Base-by-base conservation (phyloP, 192 early-diverging fungal species). In the Backusella parvicylindrica region DNA sequence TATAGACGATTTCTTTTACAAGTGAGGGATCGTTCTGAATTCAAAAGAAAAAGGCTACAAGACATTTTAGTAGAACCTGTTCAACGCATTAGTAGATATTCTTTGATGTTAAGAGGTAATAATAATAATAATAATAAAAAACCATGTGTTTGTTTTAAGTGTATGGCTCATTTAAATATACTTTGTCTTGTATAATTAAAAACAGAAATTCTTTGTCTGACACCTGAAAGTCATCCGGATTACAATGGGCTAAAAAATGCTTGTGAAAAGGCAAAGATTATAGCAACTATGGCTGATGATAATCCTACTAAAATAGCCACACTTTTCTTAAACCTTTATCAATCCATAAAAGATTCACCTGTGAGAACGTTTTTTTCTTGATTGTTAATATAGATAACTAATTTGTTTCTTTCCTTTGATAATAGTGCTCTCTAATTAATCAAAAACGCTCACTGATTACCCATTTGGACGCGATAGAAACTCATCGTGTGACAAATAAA, bases 11-110 rank as follows among this genome's bases (percentile, higher is more conserved):
- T 90, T 69, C 70, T 90, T 60, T 73, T 79, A 32, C 78, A 80
- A 64, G 84, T 85, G n/a, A 84, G 84, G 43, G 88, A 89, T 47
- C 84, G 85, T 75, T 84, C 88, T 28, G 85, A 84, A 63, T 85
- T 87, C 81, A 83, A 87, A 69, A 84, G 89, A 70, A 84, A 89
- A 6, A 82, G 80, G 21, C 76, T 83, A 28, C 67, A 79, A 53
- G 81, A 83, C 60, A 73, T 83, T 15, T 63, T 83, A 13, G 72
- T 79, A 15, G 77, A 83, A 64, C 81, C 81, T 47, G 81, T 78
- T 3, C 81, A 83, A 67, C 74, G 81, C 6, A 79, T 83, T 21
- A 70, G 75, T 53, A 67, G 81, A 3, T 83, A 83, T 31, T 56
- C 81, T 21, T 74, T 83, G 81, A 75, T 83, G 66, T 15, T 83